Evolutionary conservation across 768 basidiomycete genomes (phyloP), one percentile per base, ranked within the genome.

Genomic region (Russula vinacea): DNA sequence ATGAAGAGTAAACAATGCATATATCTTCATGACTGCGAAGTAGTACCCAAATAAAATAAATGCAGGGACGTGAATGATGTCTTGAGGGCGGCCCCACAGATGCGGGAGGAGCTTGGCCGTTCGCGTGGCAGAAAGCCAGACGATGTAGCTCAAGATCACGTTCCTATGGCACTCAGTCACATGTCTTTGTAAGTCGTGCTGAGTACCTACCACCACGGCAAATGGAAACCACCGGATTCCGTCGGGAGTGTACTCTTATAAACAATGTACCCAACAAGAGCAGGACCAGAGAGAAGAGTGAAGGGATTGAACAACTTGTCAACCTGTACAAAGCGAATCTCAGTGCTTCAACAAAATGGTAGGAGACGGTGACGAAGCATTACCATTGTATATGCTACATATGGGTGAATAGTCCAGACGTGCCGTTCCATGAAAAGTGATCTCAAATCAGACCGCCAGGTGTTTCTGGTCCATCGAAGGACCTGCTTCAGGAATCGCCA

Each of bases 401-500:
- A 80, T 40, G 94, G 94, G 78, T 94, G 91, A 49, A 84, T 73
- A 2, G 89, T 91, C 92, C 93, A 95, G 56, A 96, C 81, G 73
- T 92, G 76, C 60, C 94, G 76, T 72, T 96, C 93, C 79, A 83
- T 94, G 74, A 95, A 96, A 61, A 96, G 78, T 70, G 88, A 90
- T 58, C 94, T 81, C 68, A 95, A 71, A 80, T 96, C 94, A 2
- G 88, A 90, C 57, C 94, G 79, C 93, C 94, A 96, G 3, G 93
- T 96, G 78, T 96, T 96, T 66, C 94, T 78, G 17, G 93, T 96
- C 94, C 93, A 95, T 67, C 94, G 79, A 58, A 96, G 76, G 14
- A 95, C 94, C 74, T 96, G 94, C 77, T 94, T 94, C 75, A 95
- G 77, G 78, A 96, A 96, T 58, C 91, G 82, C 94, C 93, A 96